Base-by-base conservation (phyloP, 352 stramenopile species). In the Phytopythium boreale region DNA sequence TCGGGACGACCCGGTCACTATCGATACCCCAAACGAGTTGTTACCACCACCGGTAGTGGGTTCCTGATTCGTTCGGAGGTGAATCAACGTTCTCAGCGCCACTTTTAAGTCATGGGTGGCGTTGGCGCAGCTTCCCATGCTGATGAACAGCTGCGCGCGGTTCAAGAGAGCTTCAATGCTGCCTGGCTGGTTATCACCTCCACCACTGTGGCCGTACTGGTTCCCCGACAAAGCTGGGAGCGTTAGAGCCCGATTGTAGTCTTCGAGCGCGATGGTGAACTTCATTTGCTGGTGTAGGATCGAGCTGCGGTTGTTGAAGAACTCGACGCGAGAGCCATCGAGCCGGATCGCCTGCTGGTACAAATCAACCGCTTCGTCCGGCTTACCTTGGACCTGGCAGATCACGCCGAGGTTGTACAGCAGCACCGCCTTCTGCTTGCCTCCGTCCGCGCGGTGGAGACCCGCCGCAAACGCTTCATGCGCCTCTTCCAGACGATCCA, bases 281-380 rank as follows among this genome's bases (percentile, higher is more conserved):
- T 76, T 75, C 62, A 84, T 71, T 56, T 89, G 80, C 26, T 80
- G 63, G 41, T 87, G 80, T 3, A 83, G 62, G 15, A 84, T 84
- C 5, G 74, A 70, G 34, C 76, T 84, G 39, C 80, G 62, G 39
- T 89, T 89, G 62, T 84, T 83, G 60, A 82, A 83, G 49, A 87
- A 83, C 66, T 80, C 71, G 11, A 69, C 71, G 9, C 78, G 63
- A 1, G 72, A 70, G 8, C 59, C 58, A 43, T 86, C 75, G 1
- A 84, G 43, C 7, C 62, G 53, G 34, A 87, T 85, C 0, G 77
- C 78, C 55, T 82, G 77, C 52, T 87, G 73, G 47, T 84, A 87
- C 26, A 81, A 79, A 9, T 82, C 71, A 12, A 87, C 62, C 11
- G 77, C 77, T 37, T 84, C 77, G 22, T 81, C 72, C 0, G 55